Percentiles rank a stretch among this genome's conserved stretches.
Conservation (phyloP, 495 filamentous ascomycete genomes). For the Chaetomium cochliodes region DNA sequence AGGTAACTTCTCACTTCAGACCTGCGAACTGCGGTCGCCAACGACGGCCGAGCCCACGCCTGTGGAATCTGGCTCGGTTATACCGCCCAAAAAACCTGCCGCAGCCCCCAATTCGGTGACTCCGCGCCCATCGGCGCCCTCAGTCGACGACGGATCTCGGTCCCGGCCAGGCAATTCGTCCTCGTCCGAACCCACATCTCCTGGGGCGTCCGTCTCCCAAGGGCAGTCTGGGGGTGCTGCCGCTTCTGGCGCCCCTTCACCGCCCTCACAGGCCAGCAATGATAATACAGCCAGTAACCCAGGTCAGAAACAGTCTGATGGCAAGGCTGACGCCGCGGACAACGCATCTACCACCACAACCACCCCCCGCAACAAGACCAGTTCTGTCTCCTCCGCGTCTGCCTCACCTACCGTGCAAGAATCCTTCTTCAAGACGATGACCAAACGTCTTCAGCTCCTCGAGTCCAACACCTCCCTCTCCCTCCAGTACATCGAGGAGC, state of each 20-base stretch:
- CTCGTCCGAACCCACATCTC: conserved; percentile 11
- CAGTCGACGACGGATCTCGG: conserved; percentile 13
- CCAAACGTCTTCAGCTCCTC: conserved; percentile 84
- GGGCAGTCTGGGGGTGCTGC: conserved; percentile 15
- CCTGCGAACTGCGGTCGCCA: conserved; percentile 31
- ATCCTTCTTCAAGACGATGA: conserved; percentile 94
- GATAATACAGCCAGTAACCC: conserved; percentile 14
- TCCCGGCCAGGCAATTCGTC: conserved; percentile 13
- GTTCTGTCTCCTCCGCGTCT: conserved; percentile 51
- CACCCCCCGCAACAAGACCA: conserved; percentile 45
- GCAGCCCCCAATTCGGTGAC: conserved; percentile 15
- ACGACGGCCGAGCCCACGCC: conserved; percentile 32
- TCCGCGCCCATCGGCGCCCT: conserved; percentile 13
- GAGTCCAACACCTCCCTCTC: conserved; percentile 92
- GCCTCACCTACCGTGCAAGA: conserved; percentile 86
- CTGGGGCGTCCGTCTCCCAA: conserved; percentile 11
- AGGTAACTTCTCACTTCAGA: conserved; percentile 17
- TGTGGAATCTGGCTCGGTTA: conserved; percentile 19
- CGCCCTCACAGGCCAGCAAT: conserved; percentile 6
- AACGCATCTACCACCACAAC: conserved; percentile 20
- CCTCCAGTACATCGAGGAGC: conserved; percentile 93
- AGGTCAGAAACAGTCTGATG: conserved; percentile 19
- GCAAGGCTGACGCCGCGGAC: conserved; percentile 14
- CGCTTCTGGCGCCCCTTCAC: conserved; percentile 13
- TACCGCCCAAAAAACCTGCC: conserved; percentile 10